Percentiles rank a stretch among this genome's conserved stretches.
phyloP scores from a whole-genome alignment of 495 filamentous ascomycete genomes.

The Lepidopterella palustris region DNA sequence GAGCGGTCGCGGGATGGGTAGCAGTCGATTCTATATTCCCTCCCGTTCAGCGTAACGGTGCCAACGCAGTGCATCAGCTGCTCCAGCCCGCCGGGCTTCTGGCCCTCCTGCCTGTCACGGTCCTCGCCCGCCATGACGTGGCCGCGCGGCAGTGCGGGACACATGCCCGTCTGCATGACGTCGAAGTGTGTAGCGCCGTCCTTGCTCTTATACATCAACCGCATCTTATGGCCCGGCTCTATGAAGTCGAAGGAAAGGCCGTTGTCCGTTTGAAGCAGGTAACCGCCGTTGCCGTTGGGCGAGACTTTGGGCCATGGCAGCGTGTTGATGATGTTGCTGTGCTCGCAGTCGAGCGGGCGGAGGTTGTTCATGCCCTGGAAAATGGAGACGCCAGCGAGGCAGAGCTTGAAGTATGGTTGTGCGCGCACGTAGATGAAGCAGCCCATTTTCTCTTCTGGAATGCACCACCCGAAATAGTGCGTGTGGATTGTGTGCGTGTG shows the following conservation, averaged over 20 bases:
- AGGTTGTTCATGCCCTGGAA: slow-evolving; percentile 3
- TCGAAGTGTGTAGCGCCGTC: neutral
- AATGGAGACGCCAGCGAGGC: neutral
- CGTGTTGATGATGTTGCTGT: slow-evolving; percentile 2
- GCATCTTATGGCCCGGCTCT: slow-evolving; percentile 1
- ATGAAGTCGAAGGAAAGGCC: neutral
- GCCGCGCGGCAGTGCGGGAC: neutral
- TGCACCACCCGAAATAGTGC: slow-evolving; percentile 1
- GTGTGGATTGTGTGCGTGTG: slow-evolving; percentile 1
- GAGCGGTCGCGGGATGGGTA: neutral
- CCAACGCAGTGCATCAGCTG: slow-evolving; percentile 4
- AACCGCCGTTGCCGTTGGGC: neutral
- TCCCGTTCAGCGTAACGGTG: neutral
- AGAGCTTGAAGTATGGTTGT: neutral
- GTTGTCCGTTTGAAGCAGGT: neutral
- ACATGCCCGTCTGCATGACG: neutral
- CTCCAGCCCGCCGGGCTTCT: slow-evolving; percentile 1
- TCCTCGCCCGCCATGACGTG: slow-evolving; percentile 1
- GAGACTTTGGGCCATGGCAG: neutral
- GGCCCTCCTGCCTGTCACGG: neutral
- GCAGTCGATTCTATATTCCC: slow-evolving; percentile 1
- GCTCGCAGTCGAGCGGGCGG: neutral
- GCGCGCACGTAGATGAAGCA: slow-evolving; percentile 6
- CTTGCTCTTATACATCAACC: neutral
- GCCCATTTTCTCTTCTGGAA: neutral